These are phyloP conservation scores for Apiospora koreana DNA, from an alignment of 2,329 filamentous ascomycete species.

Conservation along the genomic window DNA sequence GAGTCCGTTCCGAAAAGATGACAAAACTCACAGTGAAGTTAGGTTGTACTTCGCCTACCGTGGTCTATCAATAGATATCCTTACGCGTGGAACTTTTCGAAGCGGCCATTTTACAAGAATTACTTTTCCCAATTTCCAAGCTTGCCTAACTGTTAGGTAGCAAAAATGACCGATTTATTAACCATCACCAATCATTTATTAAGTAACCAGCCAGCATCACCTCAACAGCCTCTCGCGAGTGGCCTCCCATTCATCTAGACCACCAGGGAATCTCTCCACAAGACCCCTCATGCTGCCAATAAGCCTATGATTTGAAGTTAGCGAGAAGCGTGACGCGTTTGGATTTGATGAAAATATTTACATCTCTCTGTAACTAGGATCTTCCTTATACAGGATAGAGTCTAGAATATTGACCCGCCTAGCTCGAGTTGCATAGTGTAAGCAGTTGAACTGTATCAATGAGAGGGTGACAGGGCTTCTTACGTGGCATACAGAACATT, in stretches of 20 bases:
- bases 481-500: not conserved
- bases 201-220: no score
- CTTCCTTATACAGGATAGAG: not conserved
- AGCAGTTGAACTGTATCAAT: not conserved
- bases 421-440: not conserved
- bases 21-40: no score
- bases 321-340: not conserved
- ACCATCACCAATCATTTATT: no score
- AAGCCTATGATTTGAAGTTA: not conserved
- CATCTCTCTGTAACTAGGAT: not conserved
- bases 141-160: no score
- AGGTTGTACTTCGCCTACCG: no score
- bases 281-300: not conserved
- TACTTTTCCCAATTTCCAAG: no score
- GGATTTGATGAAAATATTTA: accelerated
- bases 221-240: no score
- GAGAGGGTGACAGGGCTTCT: not conserved
- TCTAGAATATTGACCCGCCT: not conserved
- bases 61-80: no score
- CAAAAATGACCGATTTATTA: no score
- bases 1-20: no score
- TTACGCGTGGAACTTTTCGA: no score
- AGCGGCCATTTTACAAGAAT: no score
- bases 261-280: not conserved
- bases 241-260: not conserved